Base-by-base conservation (phyloP, 1,284 basidiomycete species). In the Cutaneotrichosporon daszewskae region DNA sequence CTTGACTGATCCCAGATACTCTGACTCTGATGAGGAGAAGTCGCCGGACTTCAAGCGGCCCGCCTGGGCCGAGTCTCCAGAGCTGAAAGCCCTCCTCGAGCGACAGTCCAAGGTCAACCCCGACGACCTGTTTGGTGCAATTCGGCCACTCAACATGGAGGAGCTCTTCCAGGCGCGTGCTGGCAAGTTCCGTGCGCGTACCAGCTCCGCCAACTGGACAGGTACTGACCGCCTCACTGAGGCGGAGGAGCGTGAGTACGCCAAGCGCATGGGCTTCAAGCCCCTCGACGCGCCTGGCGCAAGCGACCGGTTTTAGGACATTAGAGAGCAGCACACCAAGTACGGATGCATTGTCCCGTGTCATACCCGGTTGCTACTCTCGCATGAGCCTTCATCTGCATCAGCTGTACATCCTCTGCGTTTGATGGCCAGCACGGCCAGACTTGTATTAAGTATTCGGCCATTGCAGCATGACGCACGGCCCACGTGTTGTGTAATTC, bases 121-220 rank as follows among this genome's bases (percentile, higher is more conserved):
- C 3, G 90, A 94, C 69, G 84, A 88, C 53, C 82, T 95, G 33
- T 96, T 95, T 59, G 90, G 90, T 9, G 78, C 80, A 14, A 84
- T 96, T 58, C 79, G 79, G 49, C 85, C 86, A 2, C 73, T 95
- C 49, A 78, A 75, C 54, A 94, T 95, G 87, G 75, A 75, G n/a
- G 72, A 75, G 51, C 65, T 76, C 52, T 73, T 74, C 60, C 82
- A 82, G 41, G 84, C 81, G 47, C 78, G 84, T 8, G 56, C 57
- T 9, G 60, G 65, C 40, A 73, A 75, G 37, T 94, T 95, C 75
- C 77, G 89, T 47, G 83, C 85, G 12, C 77, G 91, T 41, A 88
- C 88, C 7, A 90, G 86, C 59, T 91, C 87, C 16, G 92, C 91
- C 32, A 94, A 94, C 66, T 96, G 91, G 91, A 79, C 80, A 14